Conservation (phyloP, 148 eudicot genomes). For the Diospyros kaki region DNA sequence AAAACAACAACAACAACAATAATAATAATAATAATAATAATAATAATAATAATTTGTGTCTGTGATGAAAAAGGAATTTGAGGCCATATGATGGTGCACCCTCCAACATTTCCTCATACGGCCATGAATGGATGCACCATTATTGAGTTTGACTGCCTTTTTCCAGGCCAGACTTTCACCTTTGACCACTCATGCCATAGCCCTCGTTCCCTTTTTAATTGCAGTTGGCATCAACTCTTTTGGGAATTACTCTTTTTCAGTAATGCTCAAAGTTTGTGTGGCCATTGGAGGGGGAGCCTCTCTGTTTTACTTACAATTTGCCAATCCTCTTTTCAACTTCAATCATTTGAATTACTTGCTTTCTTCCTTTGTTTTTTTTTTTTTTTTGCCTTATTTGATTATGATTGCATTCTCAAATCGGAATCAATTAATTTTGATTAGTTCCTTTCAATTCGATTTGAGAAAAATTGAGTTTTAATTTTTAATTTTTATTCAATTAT, state of each 20-base stretch:
- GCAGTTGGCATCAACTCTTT: slow-evolving; percentile 5
- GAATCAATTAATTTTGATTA: too few species aligned
- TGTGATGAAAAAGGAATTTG: neutral
- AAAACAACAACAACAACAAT: too few species aligned
- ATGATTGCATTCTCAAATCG: too few species aligned
- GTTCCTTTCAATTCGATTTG: too few species aligned
- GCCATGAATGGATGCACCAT: slow-evolving; percentile 24
- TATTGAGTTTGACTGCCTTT: slow-evolving; percentile 24
- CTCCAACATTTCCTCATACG: slow-evolving; percentile 16
- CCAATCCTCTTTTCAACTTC: too few species aligned
- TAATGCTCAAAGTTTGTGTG: neutral
- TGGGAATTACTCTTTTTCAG: neutral
- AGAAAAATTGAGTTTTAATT: too few species aligned
- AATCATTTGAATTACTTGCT: too few species aligned
- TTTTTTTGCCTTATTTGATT: too few species aligned
- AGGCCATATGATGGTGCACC: neutral
- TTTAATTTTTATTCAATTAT: too few species aligned
- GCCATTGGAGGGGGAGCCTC: neutral
- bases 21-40: too few species aligned
- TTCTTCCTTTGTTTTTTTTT: too few species aligned
- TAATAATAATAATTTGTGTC: neutral
- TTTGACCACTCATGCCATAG: slow-evolving; percentile 7
- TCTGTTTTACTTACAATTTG: neutral
- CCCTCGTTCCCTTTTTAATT: neutral
- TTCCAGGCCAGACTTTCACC: slow-evolving; percentile 4